These are phyloP conservation scores for Magnaporthales sp. DNA, from an alignment of 2,329 filamentous ascomycete species.

Conservation along the genomic window DNA sequence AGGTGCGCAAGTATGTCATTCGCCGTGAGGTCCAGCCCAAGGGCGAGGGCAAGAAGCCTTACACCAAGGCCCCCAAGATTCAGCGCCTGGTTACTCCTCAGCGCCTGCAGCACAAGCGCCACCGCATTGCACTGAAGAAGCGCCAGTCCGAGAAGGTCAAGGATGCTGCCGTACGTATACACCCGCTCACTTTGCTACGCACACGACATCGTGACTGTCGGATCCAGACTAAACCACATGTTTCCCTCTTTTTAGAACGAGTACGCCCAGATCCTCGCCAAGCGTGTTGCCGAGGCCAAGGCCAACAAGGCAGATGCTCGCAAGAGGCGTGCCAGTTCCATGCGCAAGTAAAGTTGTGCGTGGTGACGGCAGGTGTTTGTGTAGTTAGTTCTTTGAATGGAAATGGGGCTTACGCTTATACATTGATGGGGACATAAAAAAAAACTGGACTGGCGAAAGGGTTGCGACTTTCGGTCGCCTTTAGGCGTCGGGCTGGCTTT, in stretches of 20 bases:
- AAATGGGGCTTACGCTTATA: slow-evolving; percentile 16
- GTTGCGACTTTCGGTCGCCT: slow-evolving; percentile 2
- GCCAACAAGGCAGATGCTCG: slow-evolving; percentile 84
- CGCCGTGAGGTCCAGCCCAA: slow-evolving; percentile 96
- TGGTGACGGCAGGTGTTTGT: slow-evolving; percentile 16
- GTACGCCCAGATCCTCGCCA: slow-evolving; percentile 91
- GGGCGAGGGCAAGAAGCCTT: slow-evolving; percentile 93
- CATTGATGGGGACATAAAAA: slow-evolving; percentile 6
- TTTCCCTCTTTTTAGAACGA: slow-evolving; percentile 71
- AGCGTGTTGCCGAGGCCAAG: slow-evolving; percentile 96
- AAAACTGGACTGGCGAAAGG: slow-evolving; percentile 15
- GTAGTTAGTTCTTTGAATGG: slow-evolving; percentile 12
- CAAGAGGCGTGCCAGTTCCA: slow-evolving; percentile 95
- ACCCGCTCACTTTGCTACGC: not conserved
- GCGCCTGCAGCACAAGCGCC: slow-evolving; percentile 99
- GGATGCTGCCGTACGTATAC: slow-evolving; percentile 85
- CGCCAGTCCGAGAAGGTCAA: slow-evolving; percentile 94
- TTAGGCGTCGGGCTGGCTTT: slow-evolving; percentile 4
- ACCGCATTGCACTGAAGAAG: slow-evolving; percentile 96
- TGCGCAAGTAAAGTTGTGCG: slow-evolving; percentile 64
- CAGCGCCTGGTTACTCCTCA: slow-evolving; percentile 99
- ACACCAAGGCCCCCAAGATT: slow-evolving; percentile 99
- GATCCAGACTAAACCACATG: not conserved
- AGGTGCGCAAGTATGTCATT: slow-evolving; percentile 99
- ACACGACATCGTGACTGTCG: not conserved